Evolutionary conservation across 305 asterid species (phyloP).

Genomic region (Fraxinus latifolia): DNA sequence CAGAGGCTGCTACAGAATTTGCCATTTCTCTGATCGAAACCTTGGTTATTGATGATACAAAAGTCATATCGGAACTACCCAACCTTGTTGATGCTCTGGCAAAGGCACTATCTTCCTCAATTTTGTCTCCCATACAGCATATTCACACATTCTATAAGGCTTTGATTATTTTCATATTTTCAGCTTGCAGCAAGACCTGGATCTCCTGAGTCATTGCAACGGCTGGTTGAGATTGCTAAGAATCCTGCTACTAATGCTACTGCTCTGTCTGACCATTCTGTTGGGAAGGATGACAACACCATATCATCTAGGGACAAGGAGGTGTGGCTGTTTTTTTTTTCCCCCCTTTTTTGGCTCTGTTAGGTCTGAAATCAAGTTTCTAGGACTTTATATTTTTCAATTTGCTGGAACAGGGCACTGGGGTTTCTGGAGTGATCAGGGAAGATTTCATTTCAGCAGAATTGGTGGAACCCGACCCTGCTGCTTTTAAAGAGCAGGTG

Average conservation of each 20-base stretch:
- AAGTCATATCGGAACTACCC: slow-evolving; percentile 80
- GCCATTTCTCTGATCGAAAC: slow-evolving; percentile 79
- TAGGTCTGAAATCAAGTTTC: slow-evolving; percentile 11
- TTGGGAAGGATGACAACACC: slow-evolving; percentile 60
- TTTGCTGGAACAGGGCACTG: slow-evolving; percentile 50
- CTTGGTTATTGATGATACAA: slow-evolving; percentile 58
- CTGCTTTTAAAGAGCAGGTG: slow-evolving; percentile 78
- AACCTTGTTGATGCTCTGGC: slow-evolving; percentile 91
- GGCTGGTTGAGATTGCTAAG: slow-evolving; percentile 90
- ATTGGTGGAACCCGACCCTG: slow-evolving; percentile 65
- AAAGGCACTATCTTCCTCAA: slow-evolving; percentile 49
- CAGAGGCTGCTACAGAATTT: slow-evolving; percentile 94
- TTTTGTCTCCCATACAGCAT: slow-evolving; percentile 14
- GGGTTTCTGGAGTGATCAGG: slow-evolving; percentile 47
- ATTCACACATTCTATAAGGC: slow-evolving; percentile 4
- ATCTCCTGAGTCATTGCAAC: slow-evolving; percentile 87
- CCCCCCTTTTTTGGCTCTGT: not conserved
- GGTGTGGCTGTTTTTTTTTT: slow-evolving; percentile 39
- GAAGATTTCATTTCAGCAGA: slow-evolving; percentile 58
- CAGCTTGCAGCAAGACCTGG: slow-evolving; percentile 99
- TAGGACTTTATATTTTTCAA: not conserved
- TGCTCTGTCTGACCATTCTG: slow-evolving; percentile 45
- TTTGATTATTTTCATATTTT: slow-evolving; percentile 27
- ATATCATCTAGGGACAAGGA: slow-evolving; percentile 65
- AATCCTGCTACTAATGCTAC: slow-evolving; percentile 58